Conservation (phyloP, 1,284 basidiomycete genomes). For the Entoloma clypeatum region DNA sequence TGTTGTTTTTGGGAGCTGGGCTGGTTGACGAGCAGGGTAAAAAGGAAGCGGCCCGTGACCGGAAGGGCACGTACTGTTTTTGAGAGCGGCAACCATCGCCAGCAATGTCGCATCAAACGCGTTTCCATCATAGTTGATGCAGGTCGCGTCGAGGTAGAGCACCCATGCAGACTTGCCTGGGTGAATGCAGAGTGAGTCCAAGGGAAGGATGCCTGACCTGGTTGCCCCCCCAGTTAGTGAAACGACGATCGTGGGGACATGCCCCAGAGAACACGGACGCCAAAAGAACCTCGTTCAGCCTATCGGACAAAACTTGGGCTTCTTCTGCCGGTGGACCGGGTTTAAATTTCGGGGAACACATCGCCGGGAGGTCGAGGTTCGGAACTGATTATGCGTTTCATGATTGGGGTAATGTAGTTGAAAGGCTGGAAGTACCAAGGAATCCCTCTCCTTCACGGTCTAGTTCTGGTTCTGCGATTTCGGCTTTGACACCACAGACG, state of each 20-base stretch:
- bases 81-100: constrained; percentile 83
- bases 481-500: constrained; percentile 93
- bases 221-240: too few species aligned
- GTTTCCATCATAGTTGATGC: constrained; percentile 97
- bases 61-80: constrained; percentile 65
- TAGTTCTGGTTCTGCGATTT: constrained; percentile 85
- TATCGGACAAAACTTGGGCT: constrained; percentile 83
- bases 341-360: constrained; percentile 92
- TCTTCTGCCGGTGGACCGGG: constrained; percentile 92
- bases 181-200: constrained; percentile 74
- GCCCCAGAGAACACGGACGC: constrained; percentile 45
- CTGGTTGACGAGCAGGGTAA: constrained; percentile 35
- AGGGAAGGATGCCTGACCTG: constrained; percentile 68
- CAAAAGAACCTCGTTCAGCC: constrained; percentile 72
- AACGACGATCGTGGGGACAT: neutral
- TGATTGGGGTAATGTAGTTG: neutral
- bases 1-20: constrained; percentile 68
- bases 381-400: constrained; percentile 36
- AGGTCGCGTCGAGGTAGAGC: constrained; percentile 90
- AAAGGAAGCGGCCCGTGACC: too few species aligned
- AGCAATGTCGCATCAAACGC: constrained; percentile 87
- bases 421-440: constrained; percentile 50
- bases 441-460: constrained; percentile 75
- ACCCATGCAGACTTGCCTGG: constrained; percentile 84
- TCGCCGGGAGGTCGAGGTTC: constrained; percentile 86